Evolutionary conservation across 2,329 filamentous ascomycete genomes (phyloP), one percentile per base, ranked within the genome.

Genomic region (Corinectria fuckeliana): DNA sequence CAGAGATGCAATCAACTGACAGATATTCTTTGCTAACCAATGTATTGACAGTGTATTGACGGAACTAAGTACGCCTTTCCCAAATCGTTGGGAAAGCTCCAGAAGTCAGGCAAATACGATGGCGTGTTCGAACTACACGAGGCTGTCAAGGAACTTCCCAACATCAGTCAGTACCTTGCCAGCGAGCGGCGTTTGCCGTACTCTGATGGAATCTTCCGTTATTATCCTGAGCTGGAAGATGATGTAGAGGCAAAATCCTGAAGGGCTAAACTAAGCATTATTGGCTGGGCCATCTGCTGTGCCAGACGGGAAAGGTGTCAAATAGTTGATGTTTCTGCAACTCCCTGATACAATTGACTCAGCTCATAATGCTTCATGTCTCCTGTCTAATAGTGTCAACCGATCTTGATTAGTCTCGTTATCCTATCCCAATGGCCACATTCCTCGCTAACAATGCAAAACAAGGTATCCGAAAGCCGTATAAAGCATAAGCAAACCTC

Each of bases 181-280:
- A 93, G 90, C 73, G 81, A 86, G 3, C 82, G 88, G 62, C 80
- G 90, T 38, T 71, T 83, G 69, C 74, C 81, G 50, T 94, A 91
- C 71, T 77, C 79, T 0, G 75, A 82, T 61, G 90, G 91, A 1
- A 83, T 94, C 41, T 94, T 87, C 72, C 81, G 91, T 32, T 79
- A 91, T 68, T 93, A 94, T 69, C 82, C 86, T 2, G 91, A 93
- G 77, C 74, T 94, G 50, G 91, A 93, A 41, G 75, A 82, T 38
- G 62, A 71, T 10, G 32, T 3, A 4, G 4, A 18, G n/a, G 10
- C 10, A 9, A n/a, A 9, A 36, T 16, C 7, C 20, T 42, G 3
- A 4, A 41, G 10, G 14, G 10, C 14, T 13, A 14, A n/a, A n/a
- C n/a, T n/a, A n/a, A n/a, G n/a, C n/a, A n/a, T n/a, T n/a, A n/a